Conservation (phyloP, 176 grass and related monocot species). For the Oryza meyeriana region DNA sequence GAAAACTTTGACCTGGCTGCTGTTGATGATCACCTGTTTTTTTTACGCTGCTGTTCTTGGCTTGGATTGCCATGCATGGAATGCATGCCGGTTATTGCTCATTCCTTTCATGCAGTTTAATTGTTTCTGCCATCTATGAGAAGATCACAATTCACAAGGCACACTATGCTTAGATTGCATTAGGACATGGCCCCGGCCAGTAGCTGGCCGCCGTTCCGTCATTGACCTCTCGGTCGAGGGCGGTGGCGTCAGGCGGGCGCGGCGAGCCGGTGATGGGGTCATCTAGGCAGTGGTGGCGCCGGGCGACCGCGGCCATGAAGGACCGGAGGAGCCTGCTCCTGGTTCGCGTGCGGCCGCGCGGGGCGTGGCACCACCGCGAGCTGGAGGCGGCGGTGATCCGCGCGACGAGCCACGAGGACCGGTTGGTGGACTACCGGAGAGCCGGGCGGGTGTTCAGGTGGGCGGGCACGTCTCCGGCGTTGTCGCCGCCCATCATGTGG, state of each 20-base stretch:
- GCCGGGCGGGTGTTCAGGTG: constrained; percentile 40
- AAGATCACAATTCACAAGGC: background rate
- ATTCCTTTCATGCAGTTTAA: background rate
- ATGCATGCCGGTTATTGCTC: background rate
- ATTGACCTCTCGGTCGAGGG: background rate
- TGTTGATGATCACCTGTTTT: background rate
- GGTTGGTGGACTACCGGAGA: constrained; percentile 43
- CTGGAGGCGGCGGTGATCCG: constrained; percentile 45
- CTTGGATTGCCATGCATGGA: background rate
- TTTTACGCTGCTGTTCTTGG: background rate
- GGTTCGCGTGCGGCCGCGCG: constrained; percentile 16
- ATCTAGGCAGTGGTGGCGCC: constrained; percentile 45
- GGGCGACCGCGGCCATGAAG: constrained; percentile 40
- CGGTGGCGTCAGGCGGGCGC: background rate
- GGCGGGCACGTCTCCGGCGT: constrained; percentile 40
- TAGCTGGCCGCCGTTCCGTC: background rate
- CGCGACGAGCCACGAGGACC: constrained; percentile 56
- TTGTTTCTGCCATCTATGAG: background rate
- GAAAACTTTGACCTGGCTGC: constrained; percentile 16
- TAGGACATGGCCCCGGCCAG: background rate
- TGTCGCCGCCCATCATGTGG: constrained; percentile 13
- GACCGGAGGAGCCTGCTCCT: constrained; percentile 51
- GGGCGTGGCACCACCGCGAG: constrained; percentile 18
- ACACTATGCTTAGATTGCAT: background rate
- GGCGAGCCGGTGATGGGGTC: background rate